A percentile compares a stretch with the other conserved stretches of the same genome.
Evolutionary conservation across 2,329 filamentous ascomycete genomes (phyloP).

Genomic region (Helminthosporium solani): DNA sequence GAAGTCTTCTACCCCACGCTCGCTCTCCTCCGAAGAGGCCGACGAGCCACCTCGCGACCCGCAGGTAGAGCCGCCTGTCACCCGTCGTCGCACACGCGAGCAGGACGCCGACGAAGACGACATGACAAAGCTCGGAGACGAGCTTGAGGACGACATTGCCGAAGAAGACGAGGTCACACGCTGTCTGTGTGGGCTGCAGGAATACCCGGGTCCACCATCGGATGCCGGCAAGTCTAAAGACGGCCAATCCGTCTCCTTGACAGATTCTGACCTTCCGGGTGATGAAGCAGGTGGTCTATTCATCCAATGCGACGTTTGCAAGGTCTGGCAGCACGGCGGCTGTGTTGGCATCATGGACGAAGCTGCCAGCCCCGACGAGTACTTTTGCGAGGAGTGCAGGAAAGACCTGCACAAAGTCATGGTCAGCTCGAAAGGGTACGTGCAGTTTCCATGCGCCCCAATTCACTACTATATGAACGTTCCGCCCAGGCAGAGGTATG

Average conservation of each 20-base stretch:
- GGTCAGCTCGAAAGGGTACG: conserved; percentile 81
- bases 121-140: conserved; percentile 52
- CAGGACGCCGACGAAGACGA: conserved; percentile 63
- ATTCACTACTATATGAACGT: neutral
- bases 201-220: conserved; percentile 79
- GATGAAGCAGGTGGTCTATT: conserved; percentile 94
- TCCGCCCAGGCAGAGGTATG: neutral
- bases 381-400: conserved; percentile 94
- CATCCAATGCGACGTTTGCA: conserved; percentile 96
- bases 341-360: conserved; percentile 97
- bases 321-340: conserved; percentile 98
- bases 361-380: conserved; percentile 88
- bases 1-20: conserved; percentile 73
- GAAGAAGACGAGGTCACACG: conserved; percentile 85
- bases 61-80: conserved; percentile 65
- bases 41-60: conserved; percentile 57
- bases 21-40: conserved; percentile 67
- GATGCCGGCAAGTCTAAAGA: conserved; percentile 56
- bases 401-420: conserved; percentile 87
- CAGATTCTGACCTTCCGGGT: conserved; percentile 50
- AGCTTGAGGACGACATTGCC: conserved; percentile 62
- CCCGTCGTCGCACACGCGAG: conserved; percentile 76
- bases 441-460: conserved; percentile 13
- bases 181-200: conserved; percentile 90
- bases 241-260: conserved; percentile 53